Base-by-base conservation (phyloP, 108 stramenopile species). In the Seminavis robusta region DNA sequence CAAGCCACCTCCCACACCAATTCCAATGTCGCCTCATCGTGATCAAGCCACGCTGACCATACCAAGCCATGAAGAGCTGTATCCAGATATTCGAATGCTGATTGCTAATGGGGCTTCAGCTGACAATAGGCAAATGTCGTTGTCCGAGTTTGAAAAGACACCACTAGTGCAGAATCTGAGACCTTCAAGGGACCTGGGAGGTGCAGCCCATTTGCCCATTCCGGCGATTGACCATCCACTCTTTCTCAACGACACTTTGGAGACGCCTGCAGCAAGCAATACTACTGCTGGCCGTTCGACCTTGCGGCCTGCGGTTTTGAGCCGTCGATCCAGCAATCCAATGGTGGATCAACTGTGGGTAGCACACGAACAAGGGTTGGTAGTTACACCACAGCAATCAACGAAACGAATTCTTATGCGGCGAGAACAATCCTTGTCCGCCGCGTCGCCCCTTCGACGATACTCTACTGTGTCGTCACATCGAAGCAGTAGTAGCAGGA, bases 311-410 rank as follows among this genome's bases (percentile, higher is more conserved):
- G n/a, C 49, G 38, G 4, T 77, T 56, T 58, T 67, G 34, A 48
- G 59, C 26, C 63, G 76, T 1, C 45, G 64, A 10, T 48, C 52
- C 15, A 34, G 48, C 7, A 33, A 39, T 2, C 32, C 45, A 2
- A 17, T 47, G 15, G 47, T 65, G 30, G 37, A 56, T 10, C 33
- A 38, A 1, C 33, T 81, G 23, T 81, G 74, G 74, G 33, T 51
- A 31, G 74, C 79, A 20, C 79, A 81, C 38, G 47, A 81, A 48
- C 46, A 55, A 20, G 79, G 79, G 3, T 45, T 81, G 0, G 66
- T 65, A 20, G 56, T 77, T 0, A 71, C 69, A 5, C 11, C 50
- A 49, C 27, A 10, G 40, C 44, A 48, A 21, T 28, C 7, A 47
- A 9, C 48, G 48, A 26, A n/a, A 8, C 44, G 17, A 8, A 16